phyloP scores from a whole-genome alignment of 768 basidiomycete genomes.

The Sporobolomyces phaffii region DNA sequence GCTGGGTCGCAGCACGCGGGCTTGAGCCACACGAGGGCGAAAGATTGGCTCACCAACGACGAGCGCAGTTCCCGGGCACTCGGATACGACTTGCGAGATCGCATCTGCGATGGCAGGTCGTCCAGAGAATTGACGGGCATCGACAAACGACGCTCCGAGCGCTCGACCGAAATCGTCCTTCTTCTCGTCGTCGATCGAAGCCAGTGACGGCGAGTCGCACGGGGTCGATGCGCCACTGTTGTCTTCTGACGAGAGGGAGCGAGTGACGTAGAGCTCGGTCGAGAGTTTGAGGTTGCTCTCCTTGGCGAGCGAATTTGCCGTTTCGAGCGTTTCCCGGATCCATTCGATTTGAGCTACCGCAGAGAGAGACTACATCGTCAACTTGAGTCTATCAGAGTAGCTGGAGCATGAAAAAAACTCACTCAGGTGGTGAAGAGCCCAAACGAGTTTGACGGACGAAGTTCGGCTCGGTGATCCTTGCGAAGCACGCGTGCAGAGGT shows the following conservation, averaged over 20 bases:
- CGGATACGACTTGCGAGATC: neutral
- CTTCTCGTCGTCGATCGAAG: conserved; percentile 12
- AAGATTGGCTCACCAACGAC: conserved; percentile 12
- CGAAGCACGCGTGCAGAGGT: neutral
- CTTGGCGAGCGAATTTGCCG: neutral
- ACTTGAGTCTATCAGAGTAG: neutral
- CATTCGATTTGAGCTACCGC: conserved; percentile 15
- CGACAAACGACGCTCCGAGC: neutral
- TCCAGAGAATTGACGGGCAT: conserved; percentile 11
- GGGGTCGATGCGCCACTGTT: conserved; percentile 2
- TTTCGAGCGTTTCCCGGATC: conserved; percentile 11
- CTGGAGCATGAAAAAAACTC: neutral
- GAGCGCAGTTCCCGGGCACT: neutral
- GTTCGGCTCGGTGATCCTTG: neutral
- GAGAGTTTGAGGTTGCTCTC: neutral
- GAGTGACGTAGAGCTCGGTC: conserved; percentile 14
- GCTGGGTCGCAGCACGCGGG: no score
- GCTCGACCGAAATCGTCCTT: neutral
- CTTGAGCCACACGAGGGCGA: no score
- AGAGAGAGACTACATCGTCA: neutral
- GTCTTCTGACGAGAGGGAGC: neutral
- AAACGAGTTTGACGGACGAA: conserved; percentile 11
- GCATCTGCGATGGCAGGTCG: conserved; percentile 5
- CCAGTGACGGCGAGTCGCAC: neutral
- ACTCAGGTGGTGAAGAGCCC: conserved; percentile 22